A percentile compares a stretch with the other conserved stretches of the same genome.
Conservation (phyloP, 2,329 filamentous ascomycete species). For the Scedosporium apiospermum region DNA sequence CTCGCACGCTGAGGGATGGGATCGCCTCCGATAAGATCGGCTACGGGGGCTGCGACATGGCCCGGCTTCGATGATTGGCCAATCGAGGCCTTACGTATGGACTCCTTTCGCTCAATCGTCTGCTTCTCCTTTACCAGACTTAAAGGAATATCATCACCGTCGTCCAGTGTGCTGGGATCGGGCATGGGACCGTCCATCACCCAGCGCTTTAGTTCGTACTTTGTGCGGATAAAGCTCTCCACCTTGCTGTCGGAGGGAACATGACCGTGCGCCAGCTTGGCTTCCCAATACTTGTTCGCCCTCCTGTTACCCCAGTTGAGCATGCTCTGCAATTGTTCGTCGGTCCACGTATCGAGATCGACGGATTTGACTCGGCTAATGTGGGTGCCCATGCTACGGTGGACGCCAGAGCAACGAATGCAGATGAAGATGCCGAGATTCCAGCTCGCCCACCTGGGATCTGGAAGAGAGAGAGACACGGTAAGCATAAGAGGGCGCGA, state of each 20-base stretch:
- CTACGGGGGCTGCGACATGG: conserved; percentile 36
- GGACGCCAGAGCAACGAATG: conserved; percentile 96
- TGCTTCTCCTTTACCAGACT: conserved; percentile 59
- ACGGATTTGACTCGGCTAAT: conserved; percentile 98
- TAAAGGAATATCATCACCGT: conserved; percentile 70
- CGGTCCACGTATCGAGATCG: conserved; percentile 96
- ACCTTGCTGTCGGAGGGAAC: conserved; percentile 95
- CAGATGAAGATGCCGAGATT: conserved; percentile 96
- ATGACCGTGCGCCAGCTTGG: conserved; percentile 83
- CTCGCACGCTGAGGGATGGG: conserved; percentile 60
- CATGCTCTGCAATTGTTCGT: conserved; percentile 92
- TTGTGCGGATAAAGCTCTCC: conserved; percentile 98
- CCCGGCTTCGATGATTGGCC: conserved; percentile 29
- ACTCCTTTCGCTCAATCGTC: conserved; percentile 49
- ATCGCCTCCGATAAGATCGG: conserved; percentile 77
- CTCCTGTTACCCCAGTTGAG: conserved; percentile 91
- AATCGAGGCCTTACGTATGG: conserved; percentile 50
- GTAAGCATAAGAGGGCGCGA: neutral
- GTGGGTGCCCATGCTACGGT: conserved; percentile 97
- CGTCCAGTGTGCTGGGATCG: conserved; percentile 81
- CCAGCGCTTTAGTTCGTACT: conserved; percentile 98
- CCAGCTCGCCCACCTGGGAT: conserved; percentile 98
- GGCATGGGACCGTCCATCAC: conserved; percentile 97
- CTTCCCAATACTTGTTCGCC: conserved; percentile 98
- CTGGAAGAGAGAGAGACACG: conserved; percentile 32